Evolutionary conservation across 768 basidiomycete genomes (phyloP), one percentile per base, ranked within the genome.

Genomic region (Galerina sulciceps): DNA sequence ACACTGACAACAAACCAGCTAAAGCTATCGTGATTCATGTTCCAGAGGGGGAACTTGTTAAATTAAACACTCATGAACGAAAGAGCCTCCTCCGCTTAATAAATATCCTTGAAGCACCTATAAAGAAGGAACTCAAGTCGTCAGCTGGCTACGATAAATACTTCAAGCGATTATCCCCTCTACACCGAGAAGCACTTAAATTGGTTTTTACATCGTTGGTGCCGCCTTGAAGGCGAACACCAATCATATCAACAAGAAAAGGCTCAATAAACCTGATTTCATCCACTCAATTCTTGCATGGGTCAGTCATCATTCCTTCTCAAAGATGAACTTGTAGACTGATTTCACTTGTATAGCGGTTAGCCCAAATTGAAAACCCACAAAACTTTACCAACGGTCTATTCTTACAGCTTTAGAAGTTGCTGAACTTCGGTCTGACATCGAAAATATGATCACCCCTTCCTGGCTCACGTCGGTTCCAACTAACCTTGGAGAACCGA

Each of bases 381-480:
- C 35, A 45, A 44, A 37, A 40, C 41, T 18, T 53, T 41, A 15
- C 54, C 45, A 50, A 46, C 31, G 55, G 62, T 31, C 53, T 31
- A 41, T 63, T 14, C 45, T 67, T 17, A 54, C 36, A 22, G 23
- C 14, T 20, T 38, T n/a, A 11, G 61, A 64, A 17, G 52, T 72
- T 42, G 22, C 59, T 8, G 63, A 64, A 37, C 55, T 75, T 17
- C 57, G 68, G 15, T 10, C 34, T 1, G 69, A 70, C 55, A 68
- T 73, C 20, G 58, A 50, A 14, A n/a, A 53, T 15, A 65, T 67
- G 20, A 22, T 58, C 11, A 65, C 65, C 11, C 75, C 73, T 2
- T 62, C 70, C 10, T 73, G 69, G 67, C 51, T 69, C 4, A 60
- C 59, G 10, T 61, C 60, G 2, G 60, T 69, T 2, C 68, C 73